Conservation (phyloP, 306 rosid genomes). For the Ammopiptanthus mongolicus region DNA sequence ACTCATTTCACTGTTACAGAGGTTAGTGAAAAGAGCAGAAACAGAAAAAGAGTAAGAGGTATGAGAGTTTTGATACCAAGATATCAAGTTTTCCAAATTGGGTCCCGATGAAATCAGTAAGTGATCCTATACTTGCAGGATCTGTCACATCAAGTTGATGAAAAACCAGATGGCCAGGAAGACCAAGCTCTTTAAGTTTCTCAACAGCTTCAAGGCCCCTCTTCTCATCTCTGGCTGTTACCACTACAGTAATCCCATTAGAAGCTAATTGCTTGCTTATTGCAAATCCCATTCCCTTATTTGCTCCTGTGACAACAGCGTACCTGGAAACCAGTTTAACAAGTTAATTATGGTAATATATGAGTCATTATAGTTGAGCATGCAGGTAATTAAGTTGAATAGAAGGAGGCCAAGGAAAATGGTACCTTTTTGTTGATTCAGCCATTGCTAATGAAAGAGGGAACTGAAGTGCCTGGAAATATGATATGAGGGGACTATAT, state of each 20-base stretch:
- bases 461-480: background rate
- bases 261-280: conserved; percentile 32
- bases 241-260: conserved; percentile 19
- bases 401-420: background rate
- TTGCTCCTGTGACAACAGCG: conserved; percentile 27
- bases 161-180: conserved; percentile 6
- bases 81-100: conserved; percentile 33
- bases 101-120: conserved; percentile 20
- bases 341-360: background rate
- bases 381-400: background rate
- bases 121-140: background rate
- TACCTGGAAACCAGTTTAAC: background rate
- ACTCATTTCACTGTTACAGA: too few relatives aligned
- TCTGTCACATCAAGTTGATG: conserved; percentile 36
- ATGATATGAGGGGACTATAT: background rate
- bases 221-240: conserved; percentile 29
- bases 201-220: conserved; percentile 26
- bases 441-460: conserved; percentile 8
- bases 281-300: conserved; percentile 28
- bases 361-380: background rate
- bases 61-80: conserved; percentile 16
- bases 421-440: conserved; percentile 25
- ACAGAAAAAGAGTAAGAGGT: background rate
- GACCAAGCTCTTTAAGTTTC: conserved; percentile 16
- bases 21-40: background rate